Evolutionary conservation across 768 basidiomycete genomes (phyloP).

Genomic region (Pilatotrama ljubarskyi): DNA sequence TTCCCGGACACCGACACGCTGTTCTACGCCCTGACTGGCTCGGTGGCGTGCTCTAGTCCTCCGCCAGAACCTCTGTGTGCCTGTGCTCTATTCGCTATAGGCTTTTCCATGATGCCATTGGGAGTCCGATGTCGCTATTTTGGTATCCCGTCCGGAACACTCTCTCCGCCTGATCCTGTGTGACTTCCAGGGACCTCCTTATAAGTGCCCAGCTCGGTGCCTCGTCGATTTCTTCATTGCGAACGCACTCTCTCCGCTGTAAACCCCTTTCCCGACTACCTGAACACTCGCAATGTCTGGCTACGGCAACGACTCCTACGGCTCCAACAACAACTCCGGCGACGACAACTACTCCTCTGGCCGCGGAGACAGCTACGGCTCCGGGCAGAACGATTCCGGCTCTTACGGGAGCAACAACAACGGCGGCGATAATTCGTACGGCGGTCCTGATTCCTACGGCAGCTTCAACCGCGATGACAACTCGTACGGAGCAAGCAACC

Average conservation of each 20-base stretch:
- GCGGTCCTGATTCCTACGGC: no score
- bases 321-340: slow-evolving; percentile 14
- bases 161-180: slow-evolving; percentile 1
- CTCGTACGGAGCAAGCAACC: slow-evolving; percentile 10
- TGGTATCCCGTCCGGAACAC: slow-evolving; percentile 1
- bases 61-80: neutral
- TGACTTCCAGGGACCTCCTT: neutral
- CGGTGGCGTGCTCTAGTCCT: neutral
- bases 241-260: neutral
- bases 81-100: neutral
- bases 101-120: slow-evolving; percentile 2
- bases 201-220: neutral
- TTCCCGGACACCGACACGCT: neutral
- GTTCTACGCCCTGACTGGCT: neutral
- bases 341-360: slow-evolving; percentile 1
- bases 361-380: neutral
- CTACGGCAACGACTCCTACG: slow-evolving; percentile 19
- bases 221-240: neutral
- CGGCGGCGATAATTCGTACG: no score
- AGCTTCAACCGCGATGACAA: slow-evolving; percentile 5
- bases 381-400: slow-evolving; percentile 7
- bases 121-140: neutral
- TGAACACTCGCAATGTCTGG: slow-evolving; percentile 6
- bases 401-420: slow-evolving; percentile 7
- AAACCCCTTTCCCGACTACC: neutral